Conservation (phyloP, 192 early-diverging fungal genomes). For the Glomus cerebriforme region DNA sequence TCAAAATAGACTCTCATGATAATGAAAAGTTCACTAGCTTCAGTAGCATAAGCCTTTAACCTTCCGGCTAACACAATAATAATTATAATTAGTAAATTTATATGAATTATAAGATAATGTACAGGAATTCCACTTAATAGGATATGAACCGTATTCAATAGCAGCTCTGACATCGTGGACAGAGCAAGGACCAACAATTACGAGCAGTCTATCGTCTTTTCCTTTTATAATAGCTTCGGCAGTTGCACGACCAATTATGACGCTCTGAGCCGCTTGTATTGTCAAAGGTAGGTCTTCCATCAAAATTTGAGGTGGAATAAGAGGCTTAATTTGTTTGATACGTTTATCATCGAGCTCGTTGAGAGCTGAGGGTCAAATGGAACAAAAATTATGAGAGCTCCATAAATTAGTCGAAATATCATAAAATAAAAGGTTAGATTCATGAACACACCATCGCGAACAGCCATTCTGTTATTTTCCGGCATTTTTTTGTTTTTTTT, state of each 20-base stretch:
- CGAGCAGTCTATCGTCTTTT: slow-evolving; percentile 75
- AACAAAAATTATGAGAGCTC: background rate
- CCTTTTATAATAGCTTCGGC: slow-evolving; percentile 70
- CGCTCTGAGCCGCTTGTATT: slow-evolving; percentile 71
- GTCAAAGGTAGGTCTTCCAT: slow-evolving; percentile 88
- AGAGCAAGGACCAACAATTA: slow-evolving; percentile 86
- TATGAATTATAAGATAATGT: background rate
- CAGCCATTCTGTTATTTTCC: background rate
- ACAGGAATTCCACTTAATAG: background rate
- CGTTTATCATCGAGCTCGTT: slow-evolving; percentile 94
- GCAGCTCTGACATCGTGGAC: slow-evolving; percentile 81
- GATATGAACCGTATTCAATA: slow-evolving; percentile 68
- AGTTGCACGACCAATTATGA: slow-evolving; percentile 64
- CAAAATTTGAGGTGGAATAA: slow-evolving; percentile 90
- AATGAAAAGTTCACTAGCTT: slow-evolving; percentile 62
- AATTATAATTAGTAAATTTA: background rate
- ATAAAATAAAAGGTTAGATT: too few species aligned
- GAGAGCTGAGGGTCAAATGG: slow-evolving; percentile 52
- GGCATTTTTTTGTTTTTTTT: background rate
- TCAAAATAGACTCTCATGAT: slow-evolving; percentile 89
- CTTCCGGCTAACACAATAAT: slow-evolving; percentile 44
- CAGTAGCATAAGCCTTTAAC: slow-evolving; percentile 61
- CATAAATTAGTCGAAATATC: too few species aligned
- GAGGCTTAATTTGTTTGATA: slow-evolving; percentile 76
- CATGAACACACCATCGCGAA: background rate